These are phyloP conservation scores for Lactarius hengduanensis DNA, from an alignment of 768 basidiomycete species.

Conservation along the genomic window DNA sequence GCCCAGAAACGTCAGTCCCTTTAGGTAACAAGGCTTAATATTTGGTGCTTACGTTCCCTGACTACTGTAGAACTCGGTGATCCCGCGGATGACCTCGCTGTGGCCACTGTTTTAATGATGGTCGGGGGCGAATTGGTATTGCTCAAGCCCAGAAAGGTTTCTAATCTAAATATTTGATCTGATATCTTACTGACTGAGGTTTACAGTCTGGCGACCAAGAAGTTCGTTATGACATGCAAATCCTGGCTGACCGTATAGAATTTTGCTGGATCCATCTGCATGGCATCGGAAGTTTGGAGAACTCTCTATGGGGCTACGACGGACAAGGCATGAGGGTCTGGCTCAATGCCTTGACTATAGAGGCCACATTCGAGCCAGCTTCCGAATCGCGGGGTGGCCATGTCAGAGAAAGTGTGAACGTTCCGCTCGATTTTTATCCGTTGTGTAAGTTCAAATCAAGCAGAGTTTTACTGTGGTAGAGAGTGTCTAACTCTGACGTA, in stretches of 20 bases:
- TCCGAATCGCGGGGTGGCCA: slow-evolving; percentile 43
- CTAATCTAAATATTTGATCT: neutral
- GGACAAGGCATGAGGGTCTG: slow-evolving; percentile 87
- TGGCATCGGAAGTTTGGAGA: slow-evolving; percentile 90
- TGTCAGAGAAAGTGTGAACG: slow-evolving; percentile 92
- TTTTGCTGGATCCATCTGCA: slow-evolving; percentile 98
- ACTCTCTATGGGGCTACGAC: slow-evolving; percentile 97
- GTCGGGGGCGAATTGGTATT: slow-evolving; percentile 90
- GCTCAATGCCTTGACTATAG: slow-evolving; percentile 93
- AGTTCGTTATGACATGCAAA: slow-evolving; percentile 96
- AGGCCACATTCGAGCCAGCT: slow-evolving; percentile 43
- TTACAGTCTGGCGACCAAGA: slow-evolving; percentile 78
- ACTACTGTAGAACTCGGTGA: slow-evolving; percentile 79
- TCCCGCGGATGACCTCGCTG: slow-evolving; percentile 86
- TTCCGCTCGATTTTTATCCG: slow-evolving; percentile 92
- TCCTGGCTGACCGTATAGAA: slow-evolving; percentile 94
- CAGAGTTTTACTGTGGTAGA: slow-evolving; percentile 12
- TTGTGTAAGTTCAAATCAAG: slow-evolving; percentile 60
- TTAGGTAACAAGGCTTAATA: slow-evolving; percentile 1
- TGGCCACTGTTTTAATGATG: slow-evolving; percentile 94
- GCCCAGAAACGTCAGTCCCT: slow-evolving; percentile 81
- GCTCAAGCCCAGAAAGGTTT: slow-evolving; percentile 82
- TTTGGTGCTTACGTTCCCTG: slow-evolving; percentile 19
- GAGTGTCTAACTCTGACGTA: slow-evolving; percentile 35
- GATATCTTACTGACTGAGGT: neutral